Evolutionary conservation across 1,284 basidiomycete genomes (phyloP), one percentile per base, ranked within the genome.

Genomic region (Omphalotus olearius): DNA sequence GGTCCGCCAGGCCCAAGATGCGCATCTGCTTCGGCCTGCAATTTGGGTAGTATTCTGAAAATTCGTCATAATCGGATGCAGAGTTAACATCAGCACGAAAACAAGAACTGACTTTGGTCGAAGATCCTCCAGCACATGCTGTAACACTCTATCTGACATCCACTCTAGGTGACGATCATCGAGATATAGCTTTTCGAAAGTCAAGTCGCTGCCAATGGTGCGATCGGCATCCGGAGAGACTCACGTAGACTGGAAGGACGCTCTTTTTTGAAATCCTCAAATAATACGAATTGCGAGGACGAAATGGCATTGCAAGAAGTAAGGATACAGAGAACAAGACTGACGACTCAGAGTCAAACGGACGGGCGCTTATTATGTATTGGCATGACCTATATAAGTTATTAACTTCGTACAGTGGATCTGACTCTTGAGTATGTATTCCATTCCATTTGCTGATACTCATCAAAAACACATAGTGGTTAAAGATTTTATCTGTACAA

Each of bases 101-200:
- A 13, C 18, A 46, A 41, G 47, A 53, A 59, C 76, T 58, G 55
- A 89, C 88, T 81, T 66, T 53, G 84, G 84, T 58, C 83, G 75
- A 42, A 91, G 64, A 62, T 91, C 88, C 13, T 78, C 75, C 2
- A 91, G 72, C 20, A 91, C 83, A 60, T 80, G 78, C 60, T 89
- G 87, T 11, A 91, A 68, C 39, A 83, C 70, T 23, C 69, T 59
- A 56, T 91, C 87, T 5, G 85, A 80, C 88, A 91, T 91, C 88
- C 88, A 91, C 41, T 79, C 73, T 14, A 85, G 63, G 66, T 91
- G 88, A n/a, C 78, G 75, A 57, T 86, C 84, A 61, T 91, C 88
- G 13, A 91, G 75, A 64, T 89, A 91, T 11, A 91, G 65, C 87
- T 88, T 57, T 30, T 11, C 41, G 37, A 25, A 30, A 18, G 40